These are phyloP conservation scores for Verticillium nonalfalfae DNA, from an alignment of 2,329 filamentous ascomycete species.

Conservation along the genomic window DNA sequence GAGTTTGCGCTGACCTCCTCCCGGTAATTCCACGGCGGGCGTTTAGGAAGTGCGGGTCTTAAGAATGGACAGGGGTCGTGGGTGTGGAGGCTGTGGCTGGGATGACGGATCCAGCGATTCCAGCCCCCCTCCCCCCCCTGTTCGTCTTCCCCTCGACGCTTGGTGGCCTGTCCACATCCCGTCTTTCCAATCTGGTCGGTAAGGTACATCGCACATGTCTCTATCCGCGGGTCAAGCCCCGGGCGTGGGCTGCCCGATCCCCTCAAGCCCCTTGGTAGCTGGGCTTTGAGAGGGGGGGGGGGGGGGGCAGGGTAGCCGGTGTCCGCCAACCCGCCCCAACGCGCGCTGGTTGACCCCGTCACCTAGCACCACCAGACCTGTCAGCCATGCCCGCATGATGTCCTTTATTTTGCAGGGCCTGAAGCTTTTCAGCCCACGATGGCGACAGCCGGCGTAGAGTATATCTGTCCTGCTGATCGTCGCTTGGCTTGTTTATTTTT, in stretches of 20 bases:
- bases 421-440: not conserved
- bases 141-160: not conserved
- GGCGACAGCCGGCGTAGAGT: not conserved
- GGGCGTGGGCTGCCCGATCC: not conserved
- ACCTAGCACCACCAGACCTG: not conserved
- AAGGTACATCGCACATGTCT: not conserved
- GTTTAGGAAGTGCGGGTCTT: not conserved
- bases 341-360: not conserved
- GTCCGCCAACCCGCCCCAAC: not conserved
- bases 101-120: not conserved
- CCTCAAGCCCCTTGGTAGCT: not conserved
- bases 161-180: not conserved
- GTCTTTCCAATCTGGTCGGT: not conserved
- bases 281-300: not conserved
- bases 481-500: not conserved
- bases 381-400: not conserved
- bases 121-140: not conserved
- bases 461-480: not conserved
- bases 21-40: constrained; percentile 1
- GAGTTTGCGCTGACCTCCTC: not conserved
- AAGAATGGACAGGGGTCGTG: not conserved
- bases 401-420: not conserved
- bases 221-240: not conserved
- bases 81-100: not conserved
- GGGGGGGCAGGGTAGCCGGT: not conserved